Conservation (phyloP, 148 eudicot species). For the Vaccinium myrtillus region DNA sequence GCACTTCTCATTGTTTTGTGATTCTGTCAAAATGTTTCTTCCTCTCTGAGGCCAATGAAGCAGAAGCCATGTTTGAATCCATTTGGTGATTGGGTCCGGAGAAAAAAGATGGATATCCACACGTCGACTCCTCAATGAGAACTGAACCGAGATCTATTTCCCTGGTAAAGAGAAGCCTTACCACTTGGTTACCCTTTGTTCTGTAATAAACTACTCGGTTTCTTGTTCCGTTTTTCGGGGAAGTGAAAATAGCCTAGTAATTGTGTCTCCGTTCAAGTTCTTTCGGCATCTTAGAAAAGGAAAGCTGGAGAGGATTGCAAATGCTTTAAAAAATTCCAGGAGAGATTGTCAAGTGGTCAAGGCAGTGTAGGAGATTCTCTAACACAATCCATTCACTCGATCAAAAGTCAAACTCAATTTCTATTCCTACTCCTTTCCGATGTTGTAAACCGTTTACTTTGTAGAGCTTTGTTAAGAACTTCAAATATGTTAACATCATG, state of each 20-base stretch:
- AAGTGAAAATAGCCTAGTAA: not conserved
- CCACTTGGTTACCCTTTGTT: no score
- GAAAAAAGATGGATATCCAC: not conserved
- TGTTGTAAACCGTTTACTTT: no score
- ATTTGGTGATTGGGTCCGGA: not conserved
- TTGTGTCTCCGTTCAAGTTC: not conserved
- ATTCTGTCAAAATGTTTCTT: not conserved
- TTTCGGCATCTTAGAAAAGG: not conserved
- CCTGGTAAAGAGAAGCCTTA: no score
- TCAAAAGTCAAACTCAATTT: not conserved
- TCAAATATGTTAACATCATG: no score
- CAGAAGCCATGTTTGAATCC: not conserved
- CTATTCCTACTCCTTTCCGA: not conserved
- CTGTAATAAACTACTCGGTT: no score
- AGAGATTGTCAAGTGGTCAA: not conserved
- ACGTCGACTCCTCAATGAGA: not conserved
- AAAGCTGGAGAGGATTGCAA: no score
- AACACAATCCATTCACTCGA: not conserved
- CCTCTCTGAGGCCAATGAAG: not conserved
- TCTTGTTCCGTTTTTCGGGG: not conserved
- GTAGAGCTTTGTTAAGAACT: no score
- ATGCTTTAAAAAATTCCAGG: not conserved
- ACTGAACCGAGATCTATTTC: no score
- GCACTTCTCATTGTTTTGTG: not conserved
- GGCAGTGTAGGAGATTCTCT: not conserved